Percentiles rank a stretch among this genome's conserved stretches.
phyloP scores from a whole-genome alignment of 2,329 filamentous ascomycete genomes.

The Chaetomiaceae sp. region DNA sequence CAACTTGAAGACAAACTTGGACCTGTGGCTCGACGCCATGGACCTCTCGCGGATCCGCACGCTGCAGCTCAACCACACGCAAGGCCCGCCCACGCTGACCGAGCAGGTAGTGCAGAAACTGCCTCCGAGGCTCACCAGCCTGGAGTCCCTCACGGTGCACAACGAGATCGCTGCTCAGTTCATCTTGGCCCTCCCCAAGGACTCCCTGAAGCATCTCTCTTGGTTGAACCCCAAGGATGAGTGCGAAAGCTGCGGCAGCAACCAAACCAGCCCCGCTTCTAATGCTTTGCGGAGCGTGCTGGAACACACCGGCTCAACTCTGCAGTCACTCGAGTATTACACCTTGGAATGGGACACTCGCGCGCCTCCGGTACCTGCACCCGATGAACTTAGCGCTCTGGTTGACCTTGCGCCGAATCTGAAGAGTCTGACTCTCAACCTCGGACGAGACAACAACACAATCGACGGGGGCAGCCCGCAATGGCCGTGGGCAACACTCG shows the following conservation, averaged over 20 bases:
- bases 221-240: background rate
- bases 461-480: background rate
- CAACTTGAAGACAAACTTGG: too few species aligned
- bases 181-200: background rate
- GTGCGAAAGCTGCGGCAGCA: background rate
- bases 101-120: too few species aligned
- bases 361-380: background rate
- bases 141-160: too few species aligned
- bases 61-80: too few species aligned
- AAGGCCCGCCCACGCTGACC: too few species aligned
- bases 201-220: background rate
- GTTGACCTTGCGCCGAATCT: background rate
- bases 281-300: background rate
- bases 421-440: background rate
- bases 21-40: too few species aligned
- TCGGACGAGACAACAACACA: background rate
- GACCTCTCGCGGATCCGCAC: too few species aligned
- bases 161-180: background rate
- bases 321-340: background rate
- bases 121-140: too few species aligned
- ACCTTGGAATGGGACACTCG: background rate
- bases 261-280: background rate
- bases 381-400: background rate
- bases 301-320: background rate
- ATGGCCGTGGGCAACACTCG: constrained; percentile 9